These are phyloP conservation scores for Leucaena leucocephala DNA, from an alignment of 306 rosid species.

Conservation along the genomic window DNA sequence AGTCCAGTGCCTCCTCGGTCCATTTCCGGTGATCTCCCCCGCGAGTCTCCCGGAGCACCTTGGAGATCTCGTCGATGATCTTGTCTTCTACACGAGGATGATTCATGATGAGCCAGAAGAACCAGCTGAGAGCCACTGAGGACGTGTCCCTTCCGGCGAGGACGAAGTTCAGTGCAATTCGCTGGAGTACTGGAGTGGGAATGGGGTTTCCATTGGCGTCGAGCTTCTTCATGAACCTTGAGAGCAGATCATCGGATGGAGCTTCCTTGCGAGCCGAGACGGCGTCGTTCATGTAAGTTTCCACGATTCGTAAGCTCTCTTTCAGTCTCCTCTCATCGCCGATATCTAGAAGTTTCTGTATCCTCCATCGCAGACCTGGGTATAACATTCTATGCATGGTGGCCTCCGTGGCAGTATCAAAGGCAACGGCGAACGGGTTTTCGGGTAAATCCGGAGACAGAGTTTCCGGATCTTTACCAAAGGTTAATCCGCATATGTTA, in stretches of 20 bases:
- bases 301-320: constrained; percentile 60
- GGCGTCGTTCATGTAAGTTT: constrained; percentile 79
- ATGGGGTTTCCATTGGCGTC: constrained; percentile 61
- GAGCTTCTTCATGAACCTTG: constrained; percentile 75
- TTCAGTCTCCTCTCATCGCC: constrained; percentile 62
- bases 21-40: constrained; percentile 52
- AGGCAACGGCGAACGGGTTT: constrained; percentile 65
- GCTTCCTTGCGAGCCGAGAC: constrained; percentile 54
- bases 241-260: constrained; percentile 81
- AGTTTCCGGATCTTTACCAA: constrained; percentile 90
- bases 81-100: constrained; percentile 64
- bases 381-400: constrained; percentile 78
- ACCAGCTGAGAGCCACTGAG: constrained; percentile 93
- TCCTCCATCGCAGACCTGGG: constrained; percentile 69
- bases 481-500: constrained; percentile 90
- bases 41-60: constrained; percentile 57
- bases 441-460: constrained; percentile 65
- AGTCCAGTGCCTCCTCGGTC: constrained; percentile 70
- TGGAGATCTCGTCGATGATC: constrained; percentile 56
- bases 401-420: constrained; percentile 82
- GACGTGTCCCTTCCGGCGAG: constrained; percentile 99
- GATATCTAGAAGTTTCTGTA: constrained; percentile 55
- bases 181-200: constrained; percentile 52
- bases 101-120: constrained; percentile 87
- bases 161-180: constrained; percentile 83